phyloP scores from a whole-genome alignment of 805 yeast genomes.

The Brettanomyces anomalus region DNA sequence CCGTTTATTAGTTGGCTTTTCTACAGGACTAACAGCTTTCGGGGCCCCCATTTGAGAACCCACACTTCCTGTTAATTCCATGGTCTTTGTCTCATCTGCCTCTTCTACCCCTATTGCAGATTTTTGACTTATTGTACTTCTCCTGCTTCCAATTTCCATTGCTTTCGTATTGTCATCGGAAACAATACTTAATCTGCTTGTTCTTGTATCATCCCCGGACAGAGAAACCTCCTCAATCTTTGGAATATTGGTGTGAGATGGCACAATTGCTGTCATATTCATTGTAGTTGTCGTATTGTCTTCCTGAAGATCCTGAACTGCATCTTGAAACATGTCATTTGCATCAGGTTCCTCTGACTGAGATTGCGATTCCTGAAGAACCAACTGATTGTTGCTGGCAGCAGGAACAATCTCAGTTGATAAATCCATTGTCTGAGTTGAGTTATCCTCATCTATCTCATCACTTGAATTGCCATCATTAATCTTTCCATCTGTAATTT shows the following conservation, averaged over 20 bases:
- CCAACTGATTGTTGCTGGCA: constrained; percentile 9
- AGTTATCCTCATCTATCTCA: constrained; percentile 15
- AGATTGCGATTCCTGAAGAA: constrained; percentile 4
- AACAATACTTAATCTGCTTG: neutral
- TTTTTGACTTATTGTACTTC: neutral
- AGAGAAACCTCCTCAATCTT: too few relatives aligned
- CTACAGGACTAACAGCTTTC: neutral
- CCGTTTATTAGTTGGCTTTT: neutral
- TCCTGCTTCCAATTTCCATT: constrained; percentile 1
- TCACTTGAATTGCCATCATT: neutral
- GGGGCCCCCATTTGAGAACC: neutral
- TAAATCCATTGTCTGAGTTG: constrained; percentile 22
- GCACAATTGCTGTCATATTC: constrained; percentile 3
- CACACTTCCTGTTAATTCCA: constrained; percentile 2
- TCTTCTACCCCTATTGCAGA: constrained; percentile 2
- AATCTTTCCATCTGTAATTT: neutral
- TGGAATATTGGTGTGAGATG: too few relatives aligned
- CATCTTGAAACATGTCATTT: constrained; percentile 7
- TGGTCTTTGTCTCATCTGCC: constrained; percentile 3
- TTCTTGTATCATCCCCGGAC: neutral
- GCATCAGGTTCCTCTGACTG: neutral
- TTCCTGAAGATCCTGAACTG: constrained; percentile 3
- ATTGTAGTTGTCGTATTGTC: constrained; percentile 3
- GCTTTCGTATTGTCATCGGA: constrained; percentile 1
- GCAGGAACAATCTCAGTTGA: constrained; percentile 14